These are phyloP conservation scores for Cladosporium sp. DNA, from an alignment of 2,329 filamentous ascomycete species.

Conservation along the genomic window DNA sequence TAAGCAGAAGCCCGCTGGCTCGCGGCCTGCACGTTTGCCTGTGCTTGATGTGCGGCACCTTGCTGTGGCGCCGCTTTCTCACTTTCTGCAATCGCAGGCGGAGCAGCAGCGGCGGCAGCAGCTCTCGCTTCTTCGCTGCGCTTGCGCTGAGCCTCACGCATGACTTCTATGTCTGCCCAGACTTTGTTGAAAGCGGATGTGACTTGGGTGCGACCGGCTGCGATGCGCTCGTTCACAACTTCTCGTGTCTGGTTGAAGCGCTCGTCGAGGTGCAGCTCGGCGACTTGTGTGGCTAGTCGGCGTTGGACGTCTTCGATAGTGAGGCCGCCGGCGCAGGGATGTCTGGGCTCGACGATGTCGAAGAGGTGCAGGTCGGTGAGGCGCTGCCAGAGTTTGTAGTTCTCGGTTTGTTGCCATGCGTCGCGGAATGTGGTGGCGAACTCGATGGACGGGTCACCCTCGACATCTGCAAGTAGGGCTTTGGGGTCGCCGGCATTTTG, in stretches of 20 bases:
- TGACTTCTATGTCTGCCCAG: slow-evolving; percentile 84
- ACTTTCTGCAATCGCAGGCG: slow-evolving; percentile 22
- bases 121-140: slow-evolving; percentile 57
- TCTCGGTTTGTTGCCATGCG: slow-evolving; percentile 85
- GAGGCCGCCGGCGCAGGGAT: slow-evolving; percentile 89
- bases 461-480: slow-evolving; percentile 60
- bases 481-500: slow-evolving; percentile 55
- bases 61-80: slow-evolving; percentile 18
- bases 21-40: slow-evolving; percentile 56
- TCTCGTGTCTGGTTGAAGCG: slow-evolving; percentile 80
- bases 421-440: slow-evolving; percentile 83
- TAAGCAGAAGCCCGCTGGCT: slow-evolving; percentile 60
- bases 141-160: slow-evolving; percentile 71
- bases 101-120: slow-evolving; percentile 32
- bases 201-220: slow-evolving; percentile 83
- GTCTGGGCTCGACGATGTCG: slow-evolving; percentile 87
- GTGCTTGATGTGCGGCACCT: slow-evolving; percentile 44
- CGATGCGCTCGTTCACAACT: slow-evolving; percentile 83
- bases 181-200: slow-evolving; percentile 83
- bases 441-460: slow-evolving; percentile 81
- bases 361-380: slow-evolving; percentile 79
- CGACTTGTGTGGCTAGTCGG: slow-evolving; percentile 84
- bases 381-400: slow-evolving; percentile 83
- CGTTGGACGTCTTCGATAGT: slow-evolving; percentile 94
- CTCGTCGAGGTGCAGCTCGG: slow-evolving; percentile 91